Conservation (phyloP, 2,329 filamentous ascomycete species). For the Fusarium sp. region DNA sequence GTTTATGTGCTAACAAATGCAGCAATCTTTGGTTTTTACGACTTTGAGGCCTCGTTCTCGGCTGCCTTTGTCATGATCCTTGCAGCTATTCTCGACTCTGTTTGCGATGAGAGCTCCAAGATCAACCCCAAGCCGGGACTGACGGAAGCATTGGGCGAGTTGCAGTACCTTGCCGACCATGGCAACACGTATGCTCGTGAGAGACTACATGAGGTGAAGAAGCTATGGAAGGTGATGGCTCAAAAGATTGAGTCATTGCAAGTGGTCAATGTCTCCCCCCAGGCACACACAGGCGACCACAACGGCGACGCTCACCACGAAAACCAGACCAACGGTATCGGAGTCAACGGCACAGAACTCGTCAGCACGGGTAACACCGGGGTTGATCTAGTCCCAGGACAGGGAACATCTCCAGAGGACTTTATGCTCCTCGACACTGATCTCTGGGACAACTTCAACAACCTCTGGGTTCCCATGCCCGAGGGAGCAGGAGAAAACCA, state of each 20-base stretch:
- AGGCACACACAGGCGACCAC: background rate
- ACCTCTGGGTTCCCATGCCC: constrained; percentile 37
- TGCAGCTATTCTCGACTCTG: constrained; percentile 39
- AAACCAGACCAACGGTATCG: background rate
- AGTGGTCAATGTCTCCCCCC: constrained; percentile 38
- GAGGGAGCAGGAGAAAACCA: constrained; percentile 26
- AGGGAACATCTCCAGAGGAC: constrained; percentile 30
- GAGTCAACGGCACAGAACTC: background rate
- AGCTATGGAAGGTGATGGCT: constrained; percentile 40
- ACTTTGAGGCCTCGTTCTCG: constrained; percentile 42
- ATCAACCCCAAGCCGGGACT: constrained; percentile 41
- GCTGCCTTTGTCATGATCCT: constrained; percentile 44
- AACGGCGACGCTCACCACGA: constrained; percentile 2
- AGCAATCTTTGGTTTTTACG: constrained; percentile 42
- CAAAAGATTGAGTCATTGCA: constrained; percentile 40
- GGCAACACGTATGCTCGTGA: constrained; percentile 42
- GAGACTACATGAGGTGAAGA: constrained; percentile 39
- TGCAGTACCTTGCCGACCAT: constrained; percentile 43
- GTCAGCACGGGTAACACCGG: background rate
- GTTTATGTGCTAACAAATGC: background rate
- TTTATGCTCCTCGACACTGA: constrained; percentile 40
- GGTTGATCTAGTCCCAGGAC: background rate
- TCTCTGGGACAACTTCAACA: constrained; percentile 41
- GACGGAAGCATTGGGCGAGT: constrained; percentile 40
- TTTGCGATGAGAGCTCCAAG: constrained; percentile 38